These are phyloP conservation scores for Naganishia cerealis DNA, from an alignment of 1,284 basidiomycete genomes.

Conservation along the genomic window DNA sequence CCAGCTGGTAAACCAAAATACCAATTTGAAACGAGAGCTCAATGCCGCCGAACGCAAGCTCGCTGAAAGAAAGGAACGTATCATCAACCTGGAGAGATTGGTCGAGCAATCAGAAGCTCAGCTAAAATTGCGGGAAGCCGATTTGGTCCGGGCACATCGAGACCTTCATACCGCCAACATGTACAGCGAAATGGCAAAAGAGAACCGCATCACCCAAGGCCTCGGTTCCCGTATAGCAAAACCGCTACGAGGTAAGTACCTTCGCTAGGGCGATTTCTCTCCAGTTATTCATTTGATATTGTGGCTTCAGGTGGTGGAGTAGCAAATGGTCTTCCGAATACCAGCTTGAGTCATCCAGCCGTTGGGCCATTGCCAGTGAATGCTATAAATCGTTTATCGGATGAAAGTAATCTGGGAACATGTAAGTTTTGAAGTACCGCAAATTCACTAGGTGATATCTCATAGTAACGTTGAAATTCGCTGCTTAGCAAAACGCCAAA, in stretches of 20 bases:
- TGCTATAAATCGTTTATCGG: constrained; percentile 20
- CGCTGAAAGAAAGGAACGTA: constrained; percentile 92
- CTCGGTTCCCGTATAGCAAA: constrained; percentile 85
- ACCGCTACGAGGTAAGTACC: constrained; percentile 71
- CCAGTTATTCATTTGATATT: neutral
- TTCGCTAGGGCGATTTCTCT: too few relatives aligned
- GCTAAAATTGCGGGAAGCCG: constrained; percentile 86
- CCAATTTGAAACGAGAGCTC: constrained; percentile 94
- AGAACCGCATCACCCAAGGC: constrained; percentile 62
- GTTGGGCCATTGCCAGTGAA: constrained; percentile 6
- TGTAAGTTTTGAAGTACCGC: constrained; percentile 6
- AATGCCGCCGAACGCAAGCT: constrained; percentile 95
- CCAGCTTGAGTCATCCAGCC: neutral
- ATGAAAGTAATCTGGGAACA: constrained; percentile 21
- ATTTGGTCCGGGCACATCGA: constrained; percentile 88
- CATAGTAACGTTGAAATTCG: neutral
- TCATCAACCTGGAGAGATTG: constrained; percentile 88
- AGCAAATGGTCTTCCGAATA: neutral
- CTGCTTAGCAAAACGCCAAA: constrained; percentile 29
- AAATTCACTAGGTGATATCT: too few relatives aligned
- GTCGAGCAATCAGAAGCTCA: constrained; percentile 91
- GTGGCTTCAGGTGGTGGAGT: constrained; percentile 13
- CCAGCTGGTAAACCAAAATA: constrained; percentile 97
- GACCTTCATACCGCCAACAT: constrained; percentile 74
- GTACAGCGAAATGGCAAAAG: constrained; percentile 68